phyloP scores from a whole-genome alignment of 2,329 filamentous ascomycete genomes.

The Ceratocystis papillata region DNA sequence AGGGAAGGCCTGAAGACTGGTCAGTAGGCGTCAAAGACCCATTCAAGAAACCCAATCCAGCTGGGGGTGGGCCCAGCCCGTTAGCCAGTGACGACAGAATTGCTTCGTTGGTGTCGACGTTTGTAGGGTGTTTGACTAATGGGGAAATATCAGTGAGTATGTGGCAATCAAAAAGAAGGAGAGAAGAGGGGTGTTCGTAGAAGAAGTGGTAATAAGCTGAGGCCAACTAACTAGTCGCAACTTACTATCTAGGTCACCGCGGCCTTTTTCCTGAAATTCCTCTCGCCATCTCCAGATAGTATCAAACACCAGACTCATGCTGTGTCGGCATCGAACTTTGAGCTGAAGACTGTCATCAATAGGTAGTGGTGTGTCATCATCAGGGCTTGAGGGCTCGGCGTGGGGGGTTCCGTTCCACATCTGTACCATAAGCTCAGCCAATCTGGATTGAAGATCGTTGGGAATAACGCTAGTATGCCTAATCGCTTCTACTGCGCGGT shows the following conservation, averaged over 20 bases:
- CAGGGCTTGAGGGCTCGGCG: conserved; percentile 39
- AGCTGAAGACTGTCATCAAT: conserved; percentile 65
- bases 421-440: conserved; percentile 77
- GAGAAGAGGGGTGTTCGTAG: not conserved
- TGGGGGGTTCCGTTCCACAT: conserved; percentile 63
- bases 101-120: conserved; percentile 66
- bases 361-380: conserved; percentile 40
- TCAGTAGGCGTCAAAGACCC: conserved; percentile 44
- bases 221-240: conserved; percentile 23
- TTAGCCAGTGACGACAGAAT: conserved; percentile 51
- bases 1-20: conserved; percentile 33
- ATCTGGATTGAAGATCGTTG: conserved; percentile 68
- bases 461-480: conserved; percentile 62
- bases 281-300: conserved; percentile 79
- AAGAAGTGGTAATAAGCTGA: not conserved
- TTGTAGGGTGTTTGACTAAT: conserved; percentile 67
- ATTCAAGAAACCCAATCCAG: conserved; percentile 40
- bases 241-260: conserved; percentile 61
- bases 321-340: conserved; percentile 72
- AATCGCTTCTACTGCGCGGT: conserved; percentile 58
- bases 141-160: conserved; percentile 5
- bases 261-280: conserved; percentile 61
- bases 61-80: conserved; percentile 42
- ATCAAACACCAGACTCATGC: conserved; percentile 76
- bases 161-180: conserved; percentile 5